phyloP scores from a whole-genome alignment of 2,329 filamentous ascomycete species.

The Tolypocladium tundrense region DNA sequence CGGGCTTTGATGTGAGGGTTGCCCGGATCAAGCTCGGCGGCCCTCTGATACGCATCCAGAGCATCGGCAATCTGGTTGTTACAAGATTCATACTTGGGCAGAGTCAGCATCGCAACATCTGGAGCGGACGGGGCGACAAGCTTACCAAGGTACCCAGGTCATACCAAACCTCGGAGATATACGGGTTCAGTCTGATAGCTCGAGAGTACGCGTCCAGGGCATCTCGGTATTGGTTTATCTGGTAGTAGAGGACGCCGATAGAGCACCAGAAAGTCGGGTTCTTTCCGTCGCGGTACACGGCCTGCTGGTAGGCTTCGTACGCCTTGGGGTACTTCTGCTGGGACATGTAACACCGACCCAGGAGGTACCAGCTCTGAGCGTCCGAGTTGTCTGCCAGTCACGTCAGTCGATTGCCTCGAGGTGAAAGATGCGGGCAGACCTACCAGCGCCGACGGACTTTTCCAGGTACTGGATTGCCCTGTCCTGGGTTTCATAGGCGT shows the following conservation, averaged over 20 bases:
- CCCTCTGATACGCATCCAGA: constrained; percentile 87
- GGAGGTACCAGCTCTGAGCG: constrained; percentile 96
- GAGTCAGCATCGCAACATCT: constrained; percentile 16
- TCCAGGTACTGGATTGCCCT: constrained; percentile 94
- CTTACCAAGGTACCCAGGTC: constrained; percentile 89
- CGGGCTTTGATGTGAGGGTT: constrained; percentile 97
- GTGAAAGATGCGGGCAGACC: constrained; percentile 20
- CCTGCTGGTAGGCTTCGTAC: constrained; percentile 97
- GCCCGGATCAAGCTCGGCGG: constrained; percentile 82
- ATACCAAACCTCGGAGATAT: constrained; percentile 99
- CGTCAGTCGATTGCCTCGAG: constrained; percentile 14
- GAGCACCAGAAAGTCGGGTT: constrained; percentile 99
- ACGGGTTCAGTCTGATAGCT: constrained; percentile 91
- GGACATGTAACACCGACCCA: constrained; percentile 98
- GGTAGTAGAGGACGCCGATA: constrained; percentile 96
- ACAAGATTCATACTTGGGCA: constrained; percentile 79
- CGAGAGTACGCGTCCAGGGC: constrained; percentile 95
- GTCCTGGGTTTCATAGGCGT: constrained; percentile 83
- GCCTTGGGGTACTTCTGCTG: constrained; percentile 98
- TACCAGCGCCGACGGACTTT: constrained; percentile 89
- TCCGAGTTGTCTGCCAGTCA: constrained; percentile 67
- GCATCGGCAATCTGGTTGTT: constrained; percentile 98
- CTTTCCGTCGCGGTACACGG: constrained; percentile 92
- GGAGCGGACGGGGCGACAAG: constrained; percentile 12
- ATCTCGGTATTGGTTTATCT: constrained; percentile 99